Evolutionary conservation across 352 stramenopile genomes (phyloP).

Genomic region (Phytopythium montanum): DNA sequence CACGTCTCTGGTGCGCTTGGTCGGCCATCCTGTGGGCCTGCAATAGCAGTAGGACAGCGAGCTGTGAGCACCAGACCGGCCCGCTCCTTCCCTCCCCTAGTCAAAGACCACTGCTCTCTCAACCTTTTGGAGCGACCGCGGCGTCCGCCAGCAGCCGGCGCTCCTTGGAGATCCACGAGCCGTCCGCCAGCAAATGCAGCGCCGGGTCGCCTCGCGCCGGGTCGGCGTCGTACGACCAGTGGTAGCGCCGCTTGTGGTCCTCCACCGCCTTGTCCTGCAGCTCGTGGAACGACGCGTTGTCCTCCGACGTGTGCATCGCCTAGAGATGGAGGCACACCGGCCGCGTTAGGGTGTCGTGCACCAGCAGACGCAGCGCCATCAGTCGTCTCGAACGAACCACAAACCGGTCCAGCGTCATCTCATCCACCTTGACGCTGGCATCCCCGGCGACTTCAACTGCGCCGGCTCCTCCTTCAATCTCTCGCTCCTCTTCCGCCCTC

Average conservation of each 20-base stretch:
- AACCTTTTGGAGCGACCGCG: conserved; percentile 56
- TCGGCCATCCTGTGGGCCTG: conserved; percentile 55
- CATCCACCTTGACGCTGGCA: neutral
- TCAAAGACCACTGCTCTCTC: too few species aligned
- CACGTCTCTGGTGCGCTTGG: conserved; percentile 69
- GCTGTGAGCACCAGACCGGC: neutral
- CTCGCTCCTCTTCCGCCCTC: conserved; percentile 2
- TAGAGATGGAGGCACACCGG: conserved; percentile 8
- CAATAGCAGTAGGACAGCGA: neutral
- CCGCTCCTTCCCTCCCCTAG: neutral
- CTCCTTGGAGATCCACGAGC: conserved; percentile 70
- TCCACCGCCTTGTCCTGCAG: conserved; percentile 70
- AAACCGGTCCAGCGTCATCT: conserved; percentile 71
- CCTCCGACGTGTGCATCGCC: conserved; percentile 81
- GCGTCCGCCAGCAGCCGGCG: conserved; percentile 58
- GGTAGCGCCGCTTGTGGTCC: conserved; percentile 62
- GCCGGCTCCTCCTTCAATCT: neutral
- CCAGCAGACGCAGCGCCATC: neutral
- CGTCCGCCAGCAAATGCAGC: conserved; percentile 64
- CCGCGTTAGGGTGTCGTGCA: neutral
- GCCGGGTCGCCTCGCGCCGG: conserved; percentile 50
- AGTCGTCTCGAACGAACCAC: conserved; percentile 26
- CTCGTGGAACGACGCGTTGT: conserved; percentile 77
- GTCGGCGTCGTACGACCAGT: conserved; percentile 76
- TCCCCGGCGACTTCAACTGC: neutral